Conservation (phyloP, 495 filamentous ascomycete species). For the Xylaria castorea region DNA sequence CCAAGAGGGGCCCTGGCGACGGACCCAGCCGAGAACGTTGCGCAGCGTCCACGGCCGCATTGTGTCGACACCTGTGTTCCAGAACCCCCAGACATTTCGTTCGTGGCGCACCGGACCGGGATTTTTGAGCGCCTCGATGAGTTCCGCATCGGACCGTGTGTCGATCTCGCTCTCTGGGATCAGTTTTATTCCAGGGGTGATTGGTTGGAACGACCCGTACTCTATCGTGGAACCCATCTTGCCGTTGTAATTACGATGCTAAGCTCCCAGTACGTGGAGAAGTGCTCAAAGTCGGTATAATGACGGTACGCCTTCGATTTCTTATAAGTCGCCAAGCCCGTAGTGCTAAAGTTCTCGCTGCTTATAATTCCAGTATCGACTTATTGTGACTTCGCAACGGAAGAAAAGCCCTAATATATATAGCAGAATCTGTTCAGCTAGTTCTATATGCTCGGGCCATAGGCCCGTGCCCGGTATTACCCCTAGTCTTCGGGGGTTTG, state of each 20-base stretch:
- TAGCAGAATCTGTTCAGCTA: too few species aligned
- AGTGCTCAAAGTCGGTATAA: neutral
- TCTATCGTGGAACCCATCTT: conserved; percentile 1
- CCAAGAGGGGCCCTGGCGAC: conserved; percentile 32
- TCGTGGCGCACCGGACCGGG: conserved; percentile 26
- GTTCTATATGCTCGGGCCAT: too few species aligned
- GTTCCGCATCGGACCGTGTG: conserved; percentile 19
- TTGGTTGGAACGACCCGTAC: neutral
- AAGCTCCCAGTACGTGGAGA: neutral
- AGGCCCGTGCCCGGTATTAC: too few species aligned
- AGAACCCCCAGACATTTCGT: conserved; percentile 49
- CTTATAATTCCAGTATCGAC: too few species aligned
- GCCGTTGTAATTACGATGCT: neutral
- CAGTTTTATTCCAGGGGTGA: conserved; percentile 15
- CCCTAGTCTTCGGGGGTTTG: too few species aligned
- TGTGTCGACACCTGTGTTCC: conserved; percentile 39
- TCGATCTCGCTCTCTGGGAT: conserved; percentile 15
- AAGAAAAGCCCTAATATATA: too few species aligned
- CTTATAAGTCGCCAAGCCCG: neutral
- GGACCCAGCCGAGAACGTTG: conserved; percentile 37
- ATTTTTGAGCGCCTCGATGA: conserved; percentile 5
- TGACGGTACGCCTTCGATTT: neutral
- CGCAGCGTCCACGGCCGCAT: conserved; percentile 36
- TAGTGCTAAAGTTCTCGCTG: too few species aligned
- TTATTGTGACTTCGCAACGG: too few species aligned